Base-by-base conservation (phyloP, 176 grass and related monocot species). In the Ensete ventricosum region DNA sequence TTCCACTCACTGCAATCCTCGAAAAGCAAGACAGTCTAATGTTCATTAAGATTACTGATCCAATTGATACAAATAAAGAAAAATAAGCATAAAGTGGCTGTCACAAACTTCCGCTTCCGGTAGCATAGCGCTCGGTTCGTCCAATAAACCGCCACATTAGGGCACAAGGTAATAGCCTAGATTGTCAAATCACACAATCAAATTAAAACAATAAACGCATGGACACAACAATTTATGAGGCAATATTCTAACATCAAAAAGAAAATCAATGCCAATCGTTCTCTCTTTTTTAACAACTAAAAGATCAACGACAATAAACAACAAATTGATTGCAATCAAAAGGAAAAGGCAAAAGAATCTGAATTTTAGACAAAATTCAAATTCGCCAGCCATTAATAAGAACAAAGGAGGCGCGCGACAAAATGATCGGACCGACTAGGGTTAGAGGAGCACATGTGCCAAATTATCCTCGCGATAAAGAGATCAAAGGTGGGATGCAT, bases 91-190 rank as follows among this genome's bases (percentile, higher is more conserved):
- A 49, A 27, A 81, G 43, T 63, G 52, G 51, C 21, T 54, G 54
- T 55, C 51, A 55, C 92, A 78, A 76, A 92, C 92, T 86, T 92
- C 21, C 81, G 83, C 76, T 69, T 83, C 79, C 80, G 80, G 54
- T 84, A 88, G 79, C 93, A 92, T 10, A 96, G 73, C 54, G 83
- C 87, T 43, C 89, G 87, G 75, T 96, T 96, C 1, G 87, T 79
- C 89, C 93, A 92, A 74, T 96, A 96, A 54, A 86, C 89, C 3
- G 85, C 87, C 0, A 96, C 89, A 48, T 88, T 43, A 9, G 93
- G 89, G 75, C 87, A 87, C 6, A 96, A 81, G 16, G 93, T 89
- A 78, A 96, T 92, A 21, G 93, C 93, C 93, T 96, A 77, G 70
- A 19, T 74, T 55, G 50, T 74, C 53, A 52, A 16, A 81, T 72